phyloP scores from a whole-genome alignment of 2,329 filamentous ascomycete species.

The Xylariaceae sp. region DNA sequence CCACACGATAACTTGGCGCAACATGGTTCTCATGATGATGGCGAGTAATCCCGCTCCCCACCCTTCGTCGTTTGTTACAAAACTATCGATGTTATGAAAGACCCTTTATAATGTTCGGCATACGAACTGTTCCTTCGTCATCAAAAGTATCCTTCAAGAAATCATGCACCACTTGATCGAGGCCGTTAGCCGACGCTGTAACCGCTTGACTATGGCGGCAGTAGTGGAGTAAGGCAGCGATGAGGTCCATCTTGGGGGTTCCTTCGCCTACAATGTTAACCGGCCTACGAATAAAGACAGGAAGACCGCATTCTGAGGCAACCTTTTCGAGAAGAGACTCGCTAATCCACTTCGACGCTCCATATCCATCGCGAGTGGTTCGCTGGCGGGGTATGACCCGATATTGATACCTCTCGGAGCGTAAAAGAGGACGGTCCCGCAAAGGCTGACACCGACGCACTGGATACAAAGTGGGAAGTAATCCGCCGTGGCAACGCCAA shows the following conservation, averaged over 20 bases:
- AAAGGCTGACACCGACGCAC: conserved; percentile 13
- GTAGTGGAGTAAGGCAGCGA: background rate
- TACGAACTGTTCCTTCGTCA: too few species aligned
- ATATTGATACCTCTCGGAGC: background rate
- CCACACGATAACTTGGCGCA: too few species aligned
- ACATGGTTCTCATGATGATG: too few species aligned
- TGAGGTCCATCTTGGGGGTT: background rate
- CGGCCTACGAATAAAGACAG: background rate
- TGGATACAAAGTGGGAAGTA: conserved; percentile 32
- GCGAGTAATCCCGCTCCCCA: too few species aligned
- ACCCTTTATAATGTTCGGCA: too few species aligned
- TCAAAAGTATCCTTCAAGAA: background rate
- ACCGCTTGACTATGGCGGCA: background rate
- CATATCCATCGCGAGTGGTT: conserved; percentile 12
- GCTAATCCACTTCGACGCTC: conserved; percentile 18
- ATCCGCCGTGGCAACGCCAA: conserved; percentile 22
- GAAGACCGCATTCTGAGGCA: background rate
- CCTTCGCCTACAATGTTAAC: background rate
- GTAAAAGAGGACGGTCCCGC: background rate
- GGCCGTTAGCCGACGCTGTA: background rate
- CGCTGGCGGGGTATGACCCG: conserved; percentile 5
- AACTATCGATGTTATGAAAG: too few species aligned
- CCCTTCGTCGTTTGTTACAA: too few species aligned
- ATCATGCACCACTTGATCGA: background rate
- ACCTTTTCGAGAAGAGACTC: conserved; percentile 16